Evolutionary conservation across 2,329 filamentous ascomycete species (phyloP).

Genomic region (Stemphylium lycopersici): DNA sequence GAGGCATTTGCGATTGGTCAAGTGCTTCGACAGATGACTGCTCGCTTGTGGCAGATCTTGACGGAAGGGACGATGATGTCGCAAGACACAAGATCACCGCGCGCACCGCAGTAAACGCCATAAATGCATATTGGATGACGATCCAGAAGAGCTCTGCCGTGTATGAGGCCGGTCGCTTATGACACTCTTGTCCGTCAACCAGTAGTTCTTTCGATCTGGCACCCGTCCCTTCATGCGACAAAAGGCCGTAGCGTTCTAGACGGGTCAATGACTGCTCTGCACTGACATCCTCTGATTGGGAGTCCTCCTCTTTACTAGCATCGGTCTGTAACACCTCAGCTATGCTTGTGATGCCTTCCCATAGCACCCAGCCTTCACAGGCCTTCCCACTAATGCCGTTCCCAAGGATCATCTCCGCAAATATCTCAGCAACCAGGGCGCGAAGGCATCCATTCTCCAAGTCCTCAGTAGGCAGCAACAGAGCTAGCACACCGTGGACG

Average conservation of each 20-base stretch:
- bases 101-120: slow-evolving; percentile 67
- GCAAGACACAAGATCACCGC: slow-evolving; percentile 68
- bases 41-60: slow-evolving; percentile 52
- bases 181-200: slow-evolving; percentile 23
- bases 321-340: slow-evolving; percentile 55
- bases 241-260: slow-evolving; percentile 64
- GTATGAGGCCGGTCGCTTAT: slow-evolving; percentile 25
- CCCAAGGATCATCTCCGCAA: slow-evolving; percentile 88
- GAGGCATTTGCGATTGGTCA: slow-evolving; percentile 38
- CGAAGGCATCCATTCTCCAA: slow-evolving; percentile 86
- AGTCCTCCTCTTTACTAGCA: slow-evolving; percentile 37
- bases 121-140: slow-evolving; percentile 57
- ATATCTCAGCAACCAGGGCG: slow-evolving; percentile 81
- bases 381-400: slow-evolving; percentile 79
- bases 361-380: slow-evolving; percentile 87
- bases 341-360: slow-evolving; percentile 79
- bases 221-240: slow-evolving; percentile 46
- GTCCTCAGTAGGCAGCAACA: slow-evolving; percentile 91
- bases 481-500: slow-evolving; percentile 79
- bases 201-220: slow-evolving; percentile 22
- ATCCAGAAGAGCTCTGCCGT: slow-evolving; percentile 59
- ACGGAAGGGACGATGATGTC: slow-evolving; percentile 70
- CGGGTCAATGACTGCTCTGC: slow-evolving; percentile 48
- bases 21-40: slow-evolving; percentile 37
- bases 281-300: slow-evolving; percentile 36